Percentiles rank a stretch among this genome's conserved stretches.
Evolutionary conservation across 1,284 basidiomycete genomes (phyloP).

Genomic region (Rhodotorula sp.): DNA sequence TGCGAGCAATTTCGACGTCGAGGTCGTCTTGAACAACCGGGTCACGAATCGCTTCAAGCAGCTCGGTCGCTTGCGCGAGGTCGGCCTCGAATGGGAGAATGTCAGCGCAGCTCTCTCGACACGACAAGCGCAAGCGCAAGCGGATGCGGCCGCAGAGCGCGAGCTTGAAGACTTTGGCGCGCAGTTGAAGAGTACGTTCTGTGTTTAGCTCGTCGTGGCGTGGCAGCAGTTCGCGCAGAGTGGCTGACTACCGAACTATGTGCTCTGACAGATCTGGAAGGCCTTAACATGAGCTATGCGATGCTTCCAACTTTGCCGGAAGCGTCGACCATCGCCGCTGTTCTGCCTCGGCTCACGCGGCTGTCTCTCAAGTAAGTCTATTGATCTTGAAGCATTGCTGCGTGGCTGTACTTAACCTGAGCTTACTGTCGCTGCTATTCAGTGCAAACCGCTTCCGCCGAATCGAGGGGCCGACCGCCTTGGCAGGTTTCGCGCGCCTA

Average conservation of each 20-base stretch:
- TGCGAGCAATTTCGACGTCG: constrained; percentile 62
- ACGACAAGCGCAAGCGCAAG: not conserved
- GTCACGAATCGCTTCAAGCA: constrained; percentile 68
- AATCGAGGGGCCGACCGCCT: constrained; percentile 42
- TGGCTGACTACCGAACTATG: not conserved
- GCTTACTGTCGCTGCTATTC: constrained; percentile 11
- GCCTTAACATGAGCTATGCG: constrained; percentile 78
- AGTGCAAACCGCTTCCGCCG: constrained; percentile 64
- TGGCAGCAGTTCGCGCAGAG: too few species aligned
- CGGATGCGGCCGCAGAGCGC: constrained; percentile 50
- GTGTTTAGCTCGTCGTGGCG: not conserved
- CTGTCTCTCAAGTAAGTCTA: constrained; percentile 70
- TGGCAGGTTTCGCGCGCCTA: constrained; percentile 59
- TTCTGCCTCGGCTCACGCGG: constrained; percentile 64
- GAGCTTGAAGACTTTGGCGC: not conserved
- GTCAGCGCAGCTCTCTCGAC: constrained; percentile 54
- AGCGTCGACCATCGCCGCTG: constrained; percentile 64
- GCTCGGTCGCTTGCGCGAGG: constrained; percentile 67
- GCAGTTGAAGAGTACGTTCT: constrained; percentile 12
- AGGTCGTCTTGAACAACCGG: constrained; percentile 78
- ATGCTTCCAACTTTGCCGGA: constrained; percentile 71
- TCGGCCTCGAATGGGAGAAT: constrained; percentile 70
- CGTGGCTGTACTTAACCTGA: rapidly evolving
- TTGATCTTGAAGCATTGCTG: not conserved
- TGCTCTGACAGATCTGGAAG: constrained; percentile 65